A percentile compares a stretch with the other conserved stretches of the same genome.
Conservation (phyloP, 768 basidiomycete species). For the Kwoniella heveanensis region DNA sequence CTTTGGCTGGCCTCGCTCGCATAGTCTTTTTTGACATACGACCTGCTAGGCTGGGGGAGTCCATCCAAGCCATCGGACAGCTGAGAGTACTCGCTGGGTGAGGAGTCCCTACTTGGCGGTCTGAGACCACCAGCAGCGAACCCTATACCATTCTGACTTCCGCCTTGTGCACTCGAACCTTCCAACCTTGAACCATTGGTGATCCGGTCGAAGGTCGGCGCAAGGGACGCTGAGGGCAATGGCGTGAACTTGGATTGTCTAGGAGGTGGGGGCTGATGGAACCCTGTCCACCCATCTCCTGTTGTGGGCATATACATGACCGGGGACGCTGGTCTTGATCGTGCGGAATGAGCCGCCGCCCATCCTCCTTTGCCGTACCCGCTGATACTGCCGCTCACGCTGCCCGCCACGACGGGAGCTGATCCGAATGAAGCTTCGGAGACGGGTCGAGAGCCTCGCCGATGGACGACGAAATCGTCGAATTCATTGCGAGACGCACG, state of each 20-base stretch:
- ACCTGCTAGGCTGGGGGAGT: constrained; percentile 37
- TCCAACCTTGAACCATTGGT: constrained; percentile 22
- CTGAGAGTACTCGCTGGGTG: constrained; percentile 42
- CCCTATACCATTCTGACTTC: constrained; percentile 11
- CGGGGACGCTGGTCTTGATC: constrained; percentile 33
- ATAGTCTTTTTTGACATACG: constrained; percentile 29
- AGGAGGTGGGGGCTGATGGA: constrained; percentile 34
- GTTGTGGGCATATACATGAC: constrained; percentile 45
- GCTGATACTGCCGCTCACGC: constrained; percentile 28
- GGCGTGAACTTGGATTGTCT: constrained; percentile 44
- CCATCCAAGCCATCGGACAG: constrained; percentile 23
- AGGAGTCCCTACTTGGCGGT: constrained; percentile 21
- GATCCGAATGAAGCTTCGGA: constrained; percentile 35
- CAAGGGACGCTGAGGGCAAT: constrained; percentile 34
- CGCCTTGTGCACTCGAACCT: constrained; percentile 6
- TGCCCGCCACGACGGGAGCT: constrained; percentile 33
- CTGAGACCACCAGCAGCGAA: constrained; percentile 4
- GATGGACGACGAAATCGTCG: constrained; percentile 30
- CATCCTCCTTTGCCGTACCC: constrained; percentile 51
- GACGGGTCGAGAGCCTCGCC: constrained; percentile 18
- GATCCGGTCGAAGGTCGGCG: constrained; percentile 38
- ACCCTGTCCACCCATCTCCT: constrained; percentile 40
- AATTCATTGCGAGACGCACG: constrained; percentile 23
- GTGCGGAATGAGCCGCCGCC: constrained; percentile 36
- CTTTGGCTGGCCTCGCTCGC: constrained; percentile 15